Evolutionary conservation across 345 rosid genomes (phyloP).

Genomic region (Melaleuca alternifolia): DNA sequence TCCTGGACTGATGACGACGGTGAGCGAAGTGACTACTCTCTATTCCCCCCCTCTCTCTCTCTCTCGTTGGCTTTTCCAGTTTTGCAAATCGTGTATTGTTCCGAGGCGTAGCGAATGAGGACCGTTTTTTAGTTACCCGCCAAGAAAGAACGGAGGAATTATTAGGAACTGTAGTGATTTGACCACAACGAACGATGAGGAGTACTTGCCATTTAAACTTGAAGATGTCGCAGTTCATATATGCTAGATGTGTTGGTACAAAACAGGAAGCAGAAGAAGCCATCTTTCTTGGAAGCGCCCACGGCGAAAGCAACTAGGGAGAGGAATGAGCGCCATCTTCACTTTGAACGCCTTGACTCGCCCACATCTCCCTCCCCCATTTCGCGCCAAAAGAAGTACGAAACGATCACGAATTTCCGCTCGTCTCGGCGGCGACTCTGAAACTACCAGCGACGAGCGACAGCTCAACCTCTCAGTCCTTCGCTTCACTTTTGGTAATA

Average conservation of each 20-base stretch:
- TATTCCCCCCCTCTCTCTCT: background rate
- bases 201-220: background rate
- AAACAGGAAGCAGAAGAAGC: background rate
- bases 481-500: slow-evolving; percentile 73
- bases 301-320: background rate
- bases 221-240: slow-evolving; percentile 1
- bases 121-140: background rate
- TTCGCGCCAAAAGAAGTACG: background rate
- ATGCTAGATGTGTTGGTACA: slow-evolving; percentile 17
- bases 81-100: background rate
- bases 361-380: background rate
- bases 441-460: slow-evolving; percentile 17
- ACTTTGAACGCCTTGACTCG: background rate
- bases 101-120: background rate
- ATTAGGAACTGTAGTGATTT: background rate
- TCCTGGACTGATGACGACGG: slow-evolving; percentile 45
- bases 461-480: slow-evolving; percentile 80
- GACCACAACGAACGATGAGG: background rate
- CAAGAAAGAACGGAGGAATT: too few species aligned
- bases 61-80: background rate
- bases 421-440: slow-evolving; percentile 15
- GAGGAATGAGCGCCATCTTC: background rate
- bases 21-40: slow-evolving; percentile 4
- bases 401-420: background rate
- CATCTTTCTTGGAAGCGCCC: background rate